These are phyloP conservation scores for Moniliella sp. DNA, from an alignment of 1,284 basidiomycete species.

Conservation along the genomic window DNA sequence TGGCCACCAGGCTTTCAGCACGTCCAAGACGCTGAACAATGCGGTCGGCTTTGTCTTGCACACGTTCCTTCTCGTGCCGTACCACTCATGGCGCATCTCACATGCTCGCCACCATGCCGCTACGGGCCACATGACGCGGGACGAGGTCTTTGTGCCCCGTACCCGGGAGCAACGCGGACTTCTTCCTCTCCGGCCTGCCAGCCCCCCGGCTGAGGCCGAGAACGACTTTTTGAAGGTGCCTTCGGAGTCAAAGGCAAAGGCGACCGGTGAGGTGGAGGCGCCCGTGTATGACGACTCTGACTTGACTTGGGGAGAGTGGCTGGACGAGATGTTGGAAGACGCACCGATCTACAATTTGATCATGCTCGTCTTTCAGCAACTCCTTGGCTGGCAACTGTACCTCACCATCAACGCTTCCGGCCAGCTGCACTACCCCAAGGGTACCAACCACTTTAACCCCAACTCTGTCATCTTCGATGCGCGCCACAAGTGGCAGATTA, in stretches of 20 bases:
- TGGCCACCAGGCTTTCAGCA: conserved; percentile 2
- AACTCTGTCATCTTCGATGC: conserved; percentile 60
- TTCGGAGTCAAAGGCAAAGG: conserved; percentile 4
- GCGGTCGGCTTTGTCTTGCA: conserved; percentile 80
- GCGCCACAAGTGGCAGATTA: conserved; percentile 52
- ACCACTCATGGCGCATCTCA: conserved; percentile 90
- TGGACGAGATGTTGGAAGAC: conserved; percentile 68
- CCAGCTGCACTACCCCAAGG: conserved; percentile 58
- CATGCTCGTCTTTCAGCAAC: conserved; percentile 47
- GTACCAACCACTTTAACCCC: conserved; percentile 68
- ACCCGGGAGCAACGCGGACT: conserved; percentile 48
- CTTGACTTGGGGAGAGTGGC: conserved; percentile 42
- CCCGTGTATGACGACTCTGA: too few species aligned
- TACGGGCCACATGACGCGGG: conserved; percentile 38
- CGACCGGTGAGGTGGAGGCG: conserved; percentile 46
- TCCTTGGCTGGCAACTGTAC: conserved; percentile 71
- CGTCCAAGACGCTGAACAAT: conserved; percentile 49
- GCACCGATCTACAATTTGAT: conserved; percentile 61
- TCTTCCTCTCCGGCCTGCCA: conserved; percentile 18
- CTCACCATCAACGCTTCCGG: conserved; percentile 67
- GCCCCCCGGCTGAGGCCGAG: conserved; percentile 1
- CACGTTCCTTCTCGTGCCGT: conserved; percentile 78
- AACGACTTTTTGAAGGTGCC: conserved; percentile 4
- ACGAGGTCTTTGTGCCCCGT: conserved; percentile 84
- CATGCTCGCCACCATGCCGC: conserved; percentile 83